phyloP scores from a whole-genome alignment of 2,329 filamentous ascomycete species.

The Microsporum ferrugineum region DNA sequence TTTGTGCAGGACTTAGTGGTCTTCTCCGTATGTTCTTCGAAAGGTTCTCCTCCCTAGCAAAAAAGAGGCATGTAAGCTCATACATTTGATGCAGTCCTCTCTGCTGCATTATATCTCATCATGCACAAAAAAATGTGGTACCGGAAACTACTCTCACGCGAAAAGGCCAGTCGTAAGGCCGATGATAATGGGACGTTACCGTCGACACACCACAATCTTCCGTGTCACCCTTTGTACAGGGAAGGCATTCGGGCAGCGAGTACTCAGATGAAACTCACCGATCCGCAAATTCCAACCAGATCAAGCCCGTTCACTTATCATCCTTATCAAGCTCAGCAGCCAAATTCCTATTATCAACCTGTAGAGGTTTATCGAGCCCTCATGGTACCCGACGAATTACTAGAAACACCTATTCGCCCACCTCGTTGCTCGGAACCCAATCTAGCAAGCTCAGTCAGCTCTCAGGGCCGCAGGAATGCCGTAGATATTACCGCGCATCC shows the following conservation, averaged over 20 bases:
- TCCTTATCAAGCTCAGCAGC: slow-evolving; percentile 7
- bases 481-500: background rate
- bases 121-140: slow-evolving; percentile 5
- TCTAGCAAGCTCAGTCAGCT: background rate
- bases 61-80: background rate
- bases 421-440: background rate
- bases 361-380: slow-evolving; percentile 11
- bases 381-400: background rate
- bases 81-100: background rate
- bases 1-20: background rate
- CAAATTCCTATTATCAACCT: slow-evolving; percentile 10
- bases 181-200: background rate
- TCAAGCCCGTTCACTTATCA: slow-evolving; percentile 5
- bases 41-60: too few species aligned
- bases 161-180: background rate
- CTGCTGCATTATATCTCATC: background rate
- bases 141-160: background rate
- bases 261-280: background rate
- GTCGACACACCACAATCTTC: background rate
- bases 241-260: slow-evolving; percentile 1
- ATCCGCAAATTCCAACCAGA: background rate
- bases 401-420: background rate
- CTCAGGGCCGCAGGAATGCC: background rate
- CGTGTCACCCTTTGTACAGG: slow-evolving; percentile 1
- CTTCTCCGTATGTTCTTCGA: background rate